Conservation (phyloP, 2,329 filamentous ascomycete genomes). For the Calonectria ilicicola region DNA sequence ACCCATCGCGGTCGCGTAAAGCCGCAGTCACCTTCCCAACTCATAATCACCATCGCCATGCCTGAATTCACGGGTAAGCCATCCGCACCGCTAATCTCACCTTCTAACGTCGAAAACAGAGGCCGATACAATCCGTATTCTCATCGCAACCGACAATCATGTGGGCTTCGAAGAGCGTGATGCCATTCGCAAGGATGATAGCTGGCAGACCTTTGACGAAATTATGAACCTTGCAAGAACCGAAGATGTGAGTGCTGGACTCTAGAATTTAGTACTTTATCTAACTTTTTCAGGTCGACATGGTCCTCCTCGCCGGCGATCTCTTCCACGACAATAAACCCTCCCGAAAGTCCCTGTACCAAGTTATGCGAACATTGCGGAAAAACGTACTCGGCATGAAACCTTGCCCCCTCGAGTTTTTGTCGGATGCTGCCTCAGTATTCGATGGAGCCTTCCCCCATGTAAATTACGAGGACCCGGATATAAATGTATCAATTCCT, state of each 20-base stretch:
- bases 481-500: conserved; percentile 97
- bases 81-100: neutral
- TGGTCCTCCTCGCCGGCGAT: conserved; percentile 95
- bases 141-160: conserved; percentile 97
- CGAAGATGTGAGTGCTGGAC: conserved; percentile 71
- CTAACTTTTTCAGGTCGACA: conserved; percentile 74
- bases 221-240: conserved; percentile 89
- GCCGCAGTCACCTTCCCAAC: neutral
- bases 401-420: conserved; percentile 92
- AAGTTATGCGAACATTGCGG: conserved; percentile 94
- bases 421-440: conserved; percentile 91
- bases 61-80: conserved; percentile 46
- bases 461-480: conserved; percentile 97
- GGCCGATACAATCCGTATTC: conserved; percentile 91
- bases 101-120: conserved; percentile 49
- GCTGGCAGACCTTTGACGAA: conserved; percentile 96
- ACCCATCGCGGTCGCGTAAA: conserved; percentile 19
- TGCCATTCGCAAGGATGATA: conserved; percentile 94
- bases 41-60: conserved; percentile 34
- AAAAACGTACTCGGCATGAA: conserved; percentile 96
- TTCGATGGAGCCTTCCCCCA: conserved; percentile 92
- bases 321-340: conserved; percentile 99
- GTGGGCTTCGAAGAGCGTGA: conserved; percentile 97
- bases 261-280: neutral
- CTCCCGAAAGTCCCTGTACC: conserved; percentile 93